A percentile compares a stretch with the other conserved stretches of the same genome.
phyloP scores from a whole-genome alignment of 352 stramenopile species.

The Phytophthora constricta region DNA sequence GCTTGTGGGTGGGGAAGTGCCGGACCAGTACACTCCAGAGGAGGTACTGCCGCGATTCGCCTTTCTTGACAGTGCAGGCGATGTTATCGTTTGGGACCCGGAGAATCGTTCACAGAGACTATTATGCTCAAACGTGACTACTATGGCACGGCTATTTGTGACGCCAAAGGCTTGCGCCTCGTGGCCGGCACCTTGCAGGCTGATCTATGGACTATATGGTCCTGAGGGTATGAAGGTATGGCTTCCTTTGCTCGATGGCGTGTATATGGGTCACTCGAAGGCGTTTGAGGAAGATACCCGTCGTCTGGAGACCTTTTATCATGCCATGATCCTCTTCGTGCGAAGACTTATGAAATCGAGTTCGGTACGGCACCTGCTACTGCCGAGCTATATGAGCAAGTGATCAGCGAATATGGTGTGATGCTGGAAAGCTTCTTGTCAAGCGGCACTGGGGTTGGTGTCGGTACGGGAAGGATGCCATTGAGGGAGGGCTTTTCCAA shows the following conservation, averaged over 20 bases:
- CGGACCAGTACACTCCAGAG: conserved; percentile 72
- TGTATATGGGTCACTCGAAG: conserved; percentile 66
- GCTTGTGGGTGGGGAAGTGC: conserved; percentile 68
- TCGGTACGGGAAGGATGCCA: conserved; percentile 24
- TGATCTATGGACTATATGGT: conserved; percentile 79
- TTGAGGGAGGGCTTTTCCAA: conserved; percentile 51
- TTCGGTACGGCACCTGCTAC: conserved; percentile 71
- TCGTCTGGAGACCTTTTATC: conserved; percentile 65
- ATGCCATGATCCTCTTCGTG: conserved; percentile 82
- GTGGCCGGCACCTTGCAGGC: conserved; percentile 68
- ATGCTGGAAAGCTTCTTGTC: conserved; percentile 52
- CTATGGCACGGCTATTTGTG: conserved; percentile 61
- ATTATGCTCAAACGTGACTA: conserved; percentile 74
- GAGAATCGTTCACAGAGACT: conserved; percentile 71
- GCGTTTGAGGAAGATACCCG: conserved; percentile 61
- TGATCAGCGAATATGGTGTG: conserved; percentile 78
- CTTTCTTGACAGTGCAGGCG: conserved; percentile 54
- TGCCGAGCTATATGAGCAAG: conserved; percentile 72
- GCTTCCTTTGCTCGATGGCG: conserved; percentile 81
- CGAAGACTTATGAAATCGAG: conserved; percentile 84
- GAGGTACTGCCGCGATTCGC: conserved; percentile 75
- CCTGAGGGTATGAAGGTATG: conserved; percentile 77
- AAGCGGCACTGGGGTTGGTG: conserved; percentile 22
- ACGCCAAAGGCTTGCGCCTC: conserved; percentile 40
- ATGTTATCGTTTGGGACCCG: conserved; percentile 83